Percentiles rank a stretch among this genome's conserved stretches.
Conservation (phyloP, 331 rosid species). For the Malus hybrid region DNA sequence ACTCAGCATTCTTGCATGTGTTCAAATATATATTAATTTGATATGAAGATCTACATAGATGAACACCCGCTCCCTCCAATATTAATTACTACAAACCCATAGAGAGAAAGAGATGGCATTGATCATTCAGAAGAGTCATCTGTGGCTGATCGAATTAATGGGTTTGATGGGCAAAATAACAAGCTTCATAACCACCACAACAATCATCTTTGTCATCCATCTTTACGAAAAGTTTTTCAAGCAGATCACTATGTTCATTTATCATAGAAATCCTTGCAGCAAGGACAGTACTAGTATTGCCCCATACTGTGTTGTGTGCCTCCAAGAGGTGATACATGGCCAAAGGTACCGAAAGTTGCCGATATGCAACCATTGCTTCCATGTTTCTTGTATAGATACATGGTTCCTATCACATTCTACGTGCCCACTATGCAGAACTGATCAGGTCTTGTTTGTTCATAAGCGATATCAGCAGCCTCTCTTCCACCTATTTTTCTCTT, state of each 20-base stretch:
- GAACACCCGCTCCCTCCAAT: not conserved
- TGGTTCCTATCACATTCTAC: slow-evolving; percentile 11
- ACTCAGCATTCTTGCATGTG: too few relatives aligned
- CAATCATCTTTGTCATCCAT: not conserved
- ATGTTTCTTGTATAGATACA: slow-evolving; percentile 10
- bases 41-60: not conserved
- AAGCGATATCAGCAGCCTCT: too few relatives aligned
- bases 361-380: slow-evolving; percentile 17
- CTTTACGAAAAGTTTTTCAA: not conserved
- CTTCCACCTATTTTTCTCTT: too few relatives aligned
- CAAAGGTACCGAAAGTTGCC: slow-evolving; percentile 12
- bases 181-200: not conserved
- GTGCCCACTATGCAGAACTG: slow-evolving; percentile 14
- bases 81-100: not conserved
- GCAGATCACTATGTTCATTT: not conserved
- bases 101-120: not conserved
- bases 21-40: too few relatives aligned
- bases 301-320: slow-evolving; percentile 14
- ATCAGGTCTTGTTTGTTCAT: not conserved
- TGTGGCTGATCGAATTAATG: not conserved
- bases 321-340: slow-evolving; percentile 1
- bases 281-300: not conserved
- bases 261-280: not conserved
- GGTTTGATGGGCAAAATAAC: not conserved
- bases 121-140: not conserved